A percentile compares a stretch with the other conserved stretches of the same genome.
phyloP scores from a whole-genome alignment of 2,329 filamentous ascomycete genomes.

The Cercospora brassicicola region DNA sequence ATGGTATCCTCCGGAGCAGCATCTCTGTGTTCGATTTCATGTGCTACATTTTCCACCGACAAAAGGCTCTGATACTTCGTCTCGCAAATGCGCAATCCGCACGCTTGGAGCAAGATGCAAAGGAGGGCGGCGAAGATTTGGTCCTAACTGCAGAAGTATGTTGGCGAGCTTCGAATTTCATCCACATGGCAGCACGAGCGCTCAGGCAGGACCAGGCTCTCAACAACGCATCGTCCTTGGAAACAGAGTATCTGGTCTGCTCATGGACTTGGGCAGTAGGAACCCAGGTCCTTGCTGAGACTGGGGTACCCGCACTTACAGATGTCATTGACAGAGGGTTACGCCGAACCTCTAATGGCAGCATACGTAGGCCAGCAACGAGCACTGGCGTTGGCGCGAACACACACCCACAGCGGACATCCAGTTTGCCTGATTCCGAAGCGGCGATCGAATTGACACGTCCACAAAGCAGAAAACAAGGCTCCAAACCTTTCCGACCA shows the following conservation, averaged over 20 bases:
- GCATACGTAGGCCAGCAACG: slow-evolving; percentile 27
- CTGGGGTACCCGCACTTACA: slow-evolving; percentile 41
- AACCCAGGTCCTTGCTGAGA: slow-evolving; percentile 75
- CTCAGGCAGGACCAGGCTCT: slow-evolving; percentile 70
- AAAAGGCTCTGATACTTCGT: slow-evolving; percentile 77
- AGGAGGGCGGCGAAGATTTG: slow-evolving; percentile 63
- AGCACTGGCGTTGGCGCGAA: slow-evolving; percentile 36
- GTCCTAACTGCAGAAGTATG: slow-evolving; percentile 83
- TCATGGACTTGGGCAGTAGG: slow-evolving; percentile 77
- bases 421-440: slow-evolving; percentile 28
- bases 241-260: slow-evolving; percentile 71
- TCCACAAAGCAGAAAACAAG: slow-evolving; percentile 11
- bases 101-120: slow-evolving; percentile 41
- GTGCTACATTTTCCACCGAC: slow-evolving; percentile 88
- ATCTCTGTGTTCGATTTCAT: slow-evolving; percentile 96
- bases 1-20: slow-evolving; percentile 88
- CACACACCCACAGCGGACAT: slow-evolving; percentile 35
- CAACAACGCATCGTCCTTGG: slow-evolving; percentile 34
- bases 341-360: slow-evolving; percentile 25
- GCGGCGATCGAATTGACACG: slow-evolving; percentile 12
- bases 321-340: slow-evolving; percentile 23
- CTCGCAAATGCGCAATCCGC: slow-evolving; percentile 66
- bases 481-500: slow-evolving; percentile 20
- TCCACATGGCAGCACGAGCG: slow-evolving; percentile 74
- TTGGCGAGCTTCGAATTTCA: slow-evolving; percentile 76